A percentile compares a stretch with the other conserved stretches of the same genome.
Evolutionary conservation across 192 early-diverging fungal species (phyloP).

Genomic region (Coemansia interrupta): DNA sequence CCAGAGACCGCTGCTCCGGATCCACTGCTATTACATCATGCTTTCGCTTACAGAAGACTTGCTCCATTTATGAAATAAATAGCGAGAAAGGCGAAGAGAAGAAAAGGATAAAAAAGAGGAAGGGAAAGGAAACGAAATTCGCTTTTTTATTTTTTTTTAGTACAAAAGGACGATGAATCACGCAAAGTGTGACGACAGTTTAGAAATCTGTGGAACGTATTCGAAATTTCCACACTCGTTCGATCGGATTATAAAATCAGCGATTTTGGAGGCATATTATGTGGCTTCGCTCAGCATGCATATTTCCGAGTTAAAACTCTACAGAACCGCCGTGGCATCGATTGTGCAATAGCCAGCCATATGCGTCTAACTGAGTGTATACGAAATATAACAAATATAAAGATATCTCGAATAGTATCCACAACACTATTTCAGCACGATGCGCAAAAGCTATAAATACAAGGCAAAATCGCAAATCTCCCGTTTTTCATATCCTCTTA

Average conservation of each 20-base stretch:
- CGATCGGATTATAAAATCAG: no score
- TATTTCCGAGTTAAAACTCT: neutral
- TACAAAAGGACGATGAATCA: neutral
- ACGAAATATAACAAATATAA: no score
- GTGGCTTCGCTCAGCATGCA: no score
- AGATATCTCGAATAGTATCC: no score
- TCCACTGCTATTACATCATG: conserved; percentile 1
- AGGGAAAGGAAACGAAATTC: no score
- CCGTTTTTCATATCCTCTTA: no score
- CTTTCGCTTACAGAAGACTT: conserved; percentile 12
- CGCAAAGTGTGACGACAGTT: neutral
- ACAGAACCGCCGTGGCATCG: neutral
- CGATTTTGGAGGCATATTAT: no score
- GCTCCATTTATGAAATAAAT: neutral
- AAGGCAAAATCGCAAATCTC: no score
- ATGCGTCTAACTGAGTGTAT: neutral
- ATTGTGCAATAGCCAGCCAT: conserved; percentile 2
- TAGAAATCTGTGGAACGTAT: conserved; percentile 2
- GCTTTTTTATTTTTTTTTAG: neutral
- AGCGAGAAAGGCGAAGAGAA: neutral
- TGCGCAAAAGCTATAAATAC: no score
- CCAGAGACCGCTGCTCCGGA: neutral
- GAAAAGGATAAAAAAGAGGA: neutral
- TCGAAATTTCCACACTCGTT: neutral
- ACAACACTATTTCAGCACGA: no score